Evolutionary conservation across 495 filamentous ascomycete genomes (phyloP).

Genomic region (Aspergillus hancockii): DNA sequence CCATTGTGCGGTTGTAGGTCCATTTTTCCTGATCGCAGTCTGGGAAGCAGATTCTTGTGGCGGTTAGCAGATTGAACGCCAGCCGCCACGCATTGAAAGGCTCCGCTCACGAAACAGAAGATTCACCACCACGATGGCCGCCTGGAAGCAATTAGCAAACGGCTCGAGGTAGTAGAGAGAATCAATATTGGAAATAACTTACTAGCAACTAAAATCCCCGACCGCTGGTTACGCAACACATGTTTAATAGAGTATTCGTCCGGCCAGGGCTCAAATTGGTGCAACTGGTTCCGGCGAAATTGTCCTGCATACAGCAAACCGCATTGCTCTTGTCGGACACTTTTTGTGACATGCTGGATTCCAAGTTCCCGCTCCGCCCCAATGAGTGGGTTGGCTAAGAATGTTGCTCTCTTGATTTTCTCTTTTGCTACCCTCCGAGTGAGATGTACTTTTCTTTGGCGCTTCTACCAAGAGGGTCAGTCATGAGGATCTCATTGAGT

Average conservation of each 20-base stretch:
- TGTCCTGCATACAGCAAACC: conserved; percentile 37
- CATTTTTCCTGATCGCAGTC: conserved; percentile 35
- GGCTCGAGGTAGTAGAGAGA: conserved; percentile 9
- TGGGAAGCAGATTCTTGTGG: conserved; percentile 38
- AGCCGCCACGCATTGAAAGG: conserved; percentile 6
- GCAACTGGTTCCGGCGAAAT: conserved; percentile 31
- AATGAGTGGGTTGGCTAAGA: conserved; percentile 31
- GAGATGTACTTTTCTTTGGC: conserved; percentile 28
- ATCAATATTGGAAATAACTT: conserved; percentile 9
- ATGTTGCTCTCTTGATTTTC: conserved; percentile 33
- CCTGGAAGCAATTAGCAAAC: conserved; percentile 20
- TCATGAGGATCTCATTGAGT: conserved; percentile 11
- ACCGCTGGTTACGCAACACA: conserved; percentile 36
- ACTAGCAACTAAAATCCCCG: conserved; percentile 43
- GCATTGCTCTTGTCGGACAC: conserved; percentile 26
- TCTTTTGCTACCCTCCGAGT: conserved; percentile 33
- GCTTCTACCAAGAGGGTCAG: conserved; percentile 26
- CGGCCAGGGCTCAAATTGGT: conserved; percentile 38
- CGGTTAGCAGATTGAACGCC: conserved; percentile 10
- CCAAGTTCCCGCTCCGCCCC: conserved; percentile 33
- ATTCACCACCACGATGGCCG: conserved; percentile 34
- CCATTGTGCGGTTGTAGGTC: conserved; percentile 42
- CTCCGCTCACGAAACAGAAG: conserved; percentile 37
- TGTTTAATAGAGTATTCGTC: conserved; percentile 34
- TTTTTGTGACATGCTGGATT: conserved; percentile 12